These are phyloP conservation scores for Dendrobium catenatum DNA, from an alignment of 106 monocot genomes.

Conservation along the genomic window DNA sequence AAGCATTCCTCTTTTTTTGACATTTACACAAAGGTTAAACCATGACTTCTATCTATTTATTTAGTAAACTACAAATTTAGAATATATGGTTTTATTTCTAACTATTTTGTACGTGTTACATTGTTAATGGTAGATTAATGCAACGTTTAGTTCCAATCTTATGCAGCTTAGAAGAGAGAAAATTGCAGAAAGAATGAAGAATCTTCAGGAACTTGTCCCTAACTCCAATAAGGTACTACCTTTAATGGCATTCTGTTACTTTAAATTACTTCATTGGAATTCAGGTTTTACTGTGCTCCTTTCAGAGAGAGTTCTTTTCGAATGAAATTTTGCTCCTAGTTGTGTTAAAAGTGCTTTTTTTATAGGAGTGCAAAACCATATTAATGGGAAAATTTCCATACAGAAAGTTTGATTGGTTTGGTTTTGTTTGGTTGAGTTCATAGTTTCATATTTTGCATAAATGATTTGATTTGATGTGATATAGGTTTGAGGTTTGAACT, in stretches of 20 bases:
- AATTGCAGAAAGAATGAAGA: slow-evolving; percentile 90
- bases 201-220: slow-evolving; percentile 83
- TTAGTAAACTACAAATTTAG: not conserved
- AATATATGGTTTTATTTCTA: slow-evolving; percentile 2
- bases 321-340: not conserved
- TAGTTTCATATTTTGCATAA: not conserved
- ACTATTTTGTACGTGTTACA: not conserved
- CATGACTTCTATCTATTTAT: not conserved
- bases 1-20: not conserved
- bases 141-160: not conserved
- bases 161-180: slow-evolving; percentile 82
- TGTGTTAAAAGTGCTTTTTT: not conserved
- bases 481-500: too few species aligned
- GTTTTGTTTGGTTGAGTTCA: not conserved
- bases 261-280: not conserved
- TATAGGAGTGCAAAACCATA: not conserved
- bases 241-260: not conserved
- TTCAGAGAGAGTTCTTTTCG: not conserved
- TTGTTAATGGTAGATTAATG: slow-evolving; percentile 5
- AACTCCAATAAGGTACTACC: slow-evolving; percentile 79
- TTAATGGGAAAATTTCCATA: not conserved
- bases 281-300: not conserved
- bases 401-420: not conserved
- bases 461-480: not conserved
- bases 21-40: not conserved